Conservation (phyloP, 164 flowering plant species). For the Pachysandra terminalis region DNA sequence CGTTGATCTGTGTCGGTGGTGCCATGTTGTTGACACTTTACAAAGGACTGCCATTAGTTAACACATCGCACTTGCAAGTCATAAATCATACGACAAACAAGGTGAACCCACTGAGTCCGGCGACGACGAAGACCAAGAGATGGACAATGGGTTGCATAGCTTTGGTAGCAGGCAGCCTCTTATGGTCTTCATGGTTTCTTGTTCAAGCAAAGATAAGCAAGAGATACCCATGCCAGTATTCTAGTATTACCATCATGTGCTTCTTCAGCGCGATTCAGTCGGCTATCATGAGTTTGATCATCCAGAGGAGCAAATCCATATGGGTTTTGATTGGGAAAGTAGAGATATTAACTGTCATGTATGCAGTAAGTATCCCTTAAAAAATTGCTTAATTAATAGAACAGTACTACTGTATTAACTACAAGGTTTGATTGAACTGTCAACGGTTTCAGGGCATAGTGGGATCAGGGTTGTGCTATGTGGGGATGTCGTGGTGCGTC, state of each 20-base stretch:
- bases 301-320: slow-evolving; percentile 31
- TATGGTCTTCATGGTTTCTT: slow-evolving; percentile 89
- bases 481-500: slow-evolving; percentile 89
- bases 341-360: slow-evolving; percentile 49
- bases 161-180: slow-evolving; percentile 40
- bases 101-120: slow-evolving; percentile 1
- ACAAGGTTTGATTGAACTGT: not conserved
- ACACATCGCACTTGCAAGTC: slow-evolving; percentile 14
- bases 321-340: slow-evolving; percentile 60
- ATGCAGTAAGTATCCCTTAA: slow-evolving; percentile 60
- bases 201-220: slow-evolving; percentile 55
- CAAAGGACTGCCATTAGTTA: slow-evolving; percentile 53
- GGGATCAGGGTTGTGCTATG: slow-evolving; percentile 73
- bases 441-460: slow-evolving; percentile 44
- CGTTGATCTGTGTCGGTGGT: slow-evolving; percentile 56
- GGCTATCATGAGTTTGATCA: slow-evolving; percentile 34
- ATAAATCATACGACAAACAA: slow-evolving; percentile 10
- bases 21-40: slow-evolving; percentile 66
- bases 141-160: slow-evolving; percentile 59
- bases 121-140: slow-evolving; percentile 21
- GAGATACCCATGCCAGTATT: slow-evolving; percentile 56
- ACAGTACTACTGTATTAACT: no score
- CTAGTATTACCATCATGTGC: slow-evolving; percentile 67
- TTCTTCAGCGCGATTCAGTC: slow-evolving; percentile 67
- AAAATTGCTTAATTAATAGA: no score